phyloP scores from a whole-genome alignment of 106 monocot genomes.

The Phalaenopsis equestris region DNA sequence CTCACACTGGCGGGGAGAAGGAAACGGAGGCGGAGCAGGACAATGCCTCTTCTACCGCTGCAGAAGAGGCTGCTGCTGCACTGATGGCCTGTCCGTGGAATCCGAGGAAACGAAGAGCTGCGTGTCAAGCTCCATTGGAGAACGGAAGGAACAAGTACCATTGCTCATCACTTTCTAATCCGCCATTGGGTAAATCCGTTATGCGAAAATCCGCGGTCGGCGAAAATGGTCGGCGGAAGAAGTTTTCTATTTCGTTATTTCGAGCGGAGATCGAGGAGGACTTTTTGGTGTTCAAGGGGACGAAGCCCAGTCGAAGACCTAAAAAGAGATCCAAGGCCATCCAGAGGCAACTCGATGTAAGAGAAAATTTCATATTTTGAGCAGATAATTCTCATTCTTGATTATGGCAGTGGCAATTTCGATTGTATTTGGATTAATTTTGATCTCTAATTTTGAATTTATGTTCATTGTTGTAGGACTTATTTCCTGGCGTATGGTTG shows the following conservation, averaged over 20 bases:
- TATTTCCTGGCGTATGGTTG: slow-evolving; percentile 19
- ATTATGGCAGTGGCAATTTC: not conserved
- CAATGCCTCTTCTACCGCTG: not conserved
- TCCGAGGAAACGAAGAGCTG: slow-evolving; percentile 33
- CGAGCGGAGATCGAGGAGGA: slow-evolving; percentile 48
- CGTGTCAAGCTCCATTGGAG: slow-evolving; percentile 13
- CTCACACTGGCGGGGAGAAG: not conserved
- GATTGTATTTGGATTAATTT: not conserved
- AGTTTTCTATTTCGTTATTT: slow-evolving; percentile 23
- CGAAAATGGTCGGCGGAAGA: not conserved
- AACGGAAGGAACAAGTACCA: not conserved
- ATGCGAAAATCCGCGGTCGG: slow-evolving; percentile 1
- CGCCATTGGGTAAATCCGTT: not conserved
- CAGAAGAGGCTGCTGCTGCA: slow-evolving; percentile 4
- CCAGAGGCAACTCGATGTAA: slow-evolving; percentile 39
- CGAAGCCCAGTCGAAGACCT: slow-evolving; percentile 26
- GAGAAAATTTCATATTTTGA: not conserved
- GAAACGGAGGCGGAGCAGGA: not conserved
- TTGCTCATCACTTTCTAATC: not conserved
- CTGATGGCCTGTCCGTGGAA: slow-evolving; percentile 38
- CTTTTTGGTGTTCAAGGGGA: slow-evolving; percentile 27
- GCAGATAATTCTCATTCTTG: not conserved
- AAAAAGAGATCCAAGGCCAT: slow-evolving; percentile 33
- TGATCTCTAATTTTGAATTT: not conserved
- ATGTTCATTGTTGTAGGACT: slow-evolving; percentile 8